These are phyloP conservation scores for Penicillium brevicompactum DNA, from an alignment of 2,329 filamentous ascomycete species.

Conservation along the genomic window DNA sequence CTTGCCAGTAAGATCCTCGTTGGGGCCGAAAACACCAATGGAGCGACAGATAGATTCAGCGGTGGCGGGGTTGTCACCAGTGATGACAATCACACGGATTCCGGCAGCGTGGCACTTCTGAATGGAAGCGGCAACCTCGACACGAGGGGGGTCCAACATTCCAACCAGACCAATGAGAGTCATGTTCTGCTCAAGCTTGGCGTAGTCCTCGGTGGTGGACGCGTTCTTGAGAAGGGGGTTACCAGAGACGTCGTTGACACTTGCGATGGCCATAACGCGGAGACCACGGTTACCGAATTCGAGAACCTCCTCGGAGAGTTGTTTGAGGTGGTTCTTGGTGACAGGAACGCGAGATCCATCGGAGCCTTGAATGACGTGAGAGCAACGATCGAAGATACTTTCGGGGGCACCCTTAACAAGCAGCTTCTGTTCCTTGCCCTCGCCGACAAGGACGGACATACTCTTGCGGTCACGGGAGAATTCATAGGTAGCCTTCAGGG, in stretches of 20 bases:
- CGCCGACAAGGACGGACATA: slow-evolving; percentile 91
- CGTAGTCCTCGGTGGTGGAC: slow-evolving; percentile 81
- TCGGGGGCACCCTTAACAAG: slow-evolving; percentile 97
- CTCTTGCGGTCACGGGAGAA: slow-evolving; percentile 98
- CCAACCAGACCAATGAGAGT: slow-evolving; percentile 90
- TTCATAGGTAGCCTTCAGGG: slow-evolving; percentile 84
- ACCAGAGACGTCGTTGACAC: slow-evolving; percentile 71
- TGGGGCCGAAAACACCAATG: slow-evolving; percentile 84
- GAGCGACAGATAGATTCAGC: slow-evolving; percentile 97
- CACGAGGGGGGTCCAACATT: slow-evolving; percentile 95
- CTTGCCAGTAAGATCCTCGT: slow-evolving; percentile 85
- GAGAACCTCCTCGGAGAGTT: slow-evolving; percentile 77
- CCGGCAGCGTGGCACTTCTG: slow-evolving; percentile 87
- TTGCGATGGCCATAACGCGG: slow-evolving; percentile 91
- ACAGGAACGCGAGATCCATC: slow-evolving; percentile 77
- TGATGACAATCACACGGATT: slow-evolving; percentile 96
- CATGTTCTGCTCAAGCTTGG: slow-evolving; percentile 87
- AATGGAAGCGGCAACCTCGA: slow-evolving; percentile 85
- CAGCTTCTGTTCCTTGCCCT: slow-evolving; percentile 71
- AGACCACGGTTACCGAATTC: slow-evolving; percentile 91
- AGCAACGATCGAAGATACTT: slow-evolving; percentile 89
- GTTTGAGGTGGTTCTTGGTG: slow-evolving; percentile 66
- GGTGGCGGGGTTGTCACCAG: slow-evolving; percentile 96
- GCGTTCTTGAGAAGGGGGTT: slow-evolving; percentile 73
- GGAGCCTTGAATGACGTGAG: slow-evolving; percentile 74